Evolutionary conservation across 2,329 filamentous ascomycete genomes (phyloP).

Genomic region (Hypoxylon sp.): DNA sequence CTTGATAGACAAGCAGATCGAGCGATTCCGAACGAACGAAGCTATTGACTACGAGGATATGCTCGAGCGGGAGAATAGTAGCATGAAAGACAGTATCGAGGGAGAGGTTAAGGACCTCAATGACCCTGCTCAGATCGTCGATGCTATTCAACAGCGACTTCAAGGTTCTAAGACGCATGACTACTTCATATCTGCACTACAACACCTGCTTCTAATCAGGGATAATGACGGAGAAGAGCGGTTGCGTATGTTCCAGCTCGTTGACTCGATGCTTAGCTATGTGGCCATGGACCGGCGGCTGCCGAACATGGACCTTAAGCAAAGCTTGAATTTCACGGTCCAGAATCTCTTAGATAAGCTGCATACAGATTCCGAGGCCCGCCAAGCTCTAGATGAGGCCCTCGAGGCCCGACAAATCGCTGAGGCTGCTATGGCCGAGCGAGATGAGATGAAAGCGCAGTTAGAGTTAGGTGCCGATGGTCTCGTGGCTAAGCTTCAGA

Average conservation of each 20-base stretch:
- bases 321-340: conserved; percentile 97
- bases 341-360: conserved; percentile 95
- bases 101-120: conserved; percentile 91
- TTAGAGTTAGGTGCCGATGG: conserved; percentile 94
- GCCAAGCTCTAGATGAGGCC: conserved; percentile 92
- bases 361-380: conserved; percentile 95
- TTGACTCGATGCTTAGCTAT: conserved; percentile 99
- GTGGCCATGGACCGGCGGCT: conserved; percentile 97
- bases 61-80: conserved; percentile 90
- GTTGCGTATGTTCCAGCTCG: conserved; percentile 94
- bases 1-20: conserved; percentile 97
- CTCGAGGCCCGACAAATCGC: conserved; percentile 92
- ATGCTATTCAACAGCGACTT: conserved; percentile 90
- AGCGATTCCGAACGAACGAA: conserved; percentile 92
- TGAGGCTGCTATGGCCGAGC: conserved; percentile 94
- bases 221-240: conserved; percentile 94
- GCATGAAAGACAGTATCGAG: conserved; percentile 89
- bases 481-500: conserved; percentile 91
- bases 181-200: conserved; percentile 95
- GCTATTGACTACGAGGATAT: conserved; percentile 99
- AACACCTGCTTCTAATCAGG: conserved; percentile 92
- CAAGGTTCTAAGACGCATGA: conserved; percentile 89
- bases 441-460: conserved; percentile 92
- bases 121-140: conserved; percentile 92
- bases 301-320: conserved; percentile 97